These are phyloP conservation scores for Diplotaxis tenuifolia DNA, from an alignment of 345 rosid genomes.

Conservation along the genomic window DNA sequence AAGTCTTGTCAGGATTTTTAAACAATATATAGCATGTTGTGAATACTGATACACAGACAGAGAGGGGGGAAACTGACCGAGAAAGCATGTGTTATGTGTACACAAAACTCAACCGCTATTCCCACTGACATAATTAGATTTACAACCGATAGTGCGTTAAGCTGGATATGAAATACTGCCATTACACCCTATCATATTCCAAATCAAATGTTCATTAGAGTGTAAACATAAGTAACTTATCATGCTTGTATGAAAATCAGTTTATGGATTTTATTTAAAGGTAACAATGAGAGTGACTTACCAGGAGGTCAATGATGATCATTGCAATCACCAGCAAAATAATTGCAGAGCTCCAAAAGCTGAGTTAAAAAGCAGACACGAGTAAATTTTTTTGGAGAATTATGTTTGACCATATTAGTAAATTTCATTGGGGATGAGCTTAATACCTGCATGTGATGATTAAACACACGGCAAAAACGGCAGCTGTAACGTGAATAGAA, in stretches of 20 bases:
- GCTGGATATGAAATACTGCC: slow-evolving; percentile 84
- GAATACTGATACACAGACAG: not conserved
- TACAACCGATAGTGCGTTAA: slow-evolving; percentile 93
- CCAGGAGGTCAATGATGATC: slow-evolving; percentile 91
- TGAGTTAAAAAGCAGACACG: slow-evolving; percentile 37
- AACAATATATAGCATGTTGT: not conserved
- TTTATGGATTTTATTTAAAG: not conserved
- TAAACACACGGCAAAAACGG: slow-evolving; percentile 86
- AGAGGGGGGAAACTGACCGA: slow-evolving; percentile 48
- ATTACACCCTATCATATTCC: slow-evolving; percentile 78
- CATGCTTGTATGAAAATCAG: not conserved
- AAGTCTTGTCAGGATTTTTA: not conserved
- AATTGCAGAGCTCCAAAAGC: slow-evolving; percentile 91
- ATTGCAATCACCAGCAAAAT: slow-evolving; percentile 81
- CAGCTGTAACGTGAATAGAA: slow-evolving; percentile 50
- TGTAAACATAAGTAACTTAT: slow-evolving; percentile 5
- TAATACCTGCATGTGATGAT: slow-evolving; percentile 86
- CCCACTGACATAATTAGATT: slow-evolving; percentile 97
- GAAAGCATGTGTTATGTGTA: slow-evolving; percentile 91
- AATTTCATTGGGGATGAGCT: not conserved
- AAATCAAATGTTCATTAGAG: slow-evolving; percentile 20
- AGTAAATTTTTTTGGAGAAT: not conserved
- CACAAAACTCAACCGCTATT: slow-evolving; percentile 93
- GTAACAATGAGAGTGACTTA: slow-evolving; percentile 28
- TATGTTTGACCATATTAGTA: not conserved